phyloP scores from a whole-genome alignment of 2,329 filamentous ascomycete species.

The Pseudogymnoascus sp. region DNA sequence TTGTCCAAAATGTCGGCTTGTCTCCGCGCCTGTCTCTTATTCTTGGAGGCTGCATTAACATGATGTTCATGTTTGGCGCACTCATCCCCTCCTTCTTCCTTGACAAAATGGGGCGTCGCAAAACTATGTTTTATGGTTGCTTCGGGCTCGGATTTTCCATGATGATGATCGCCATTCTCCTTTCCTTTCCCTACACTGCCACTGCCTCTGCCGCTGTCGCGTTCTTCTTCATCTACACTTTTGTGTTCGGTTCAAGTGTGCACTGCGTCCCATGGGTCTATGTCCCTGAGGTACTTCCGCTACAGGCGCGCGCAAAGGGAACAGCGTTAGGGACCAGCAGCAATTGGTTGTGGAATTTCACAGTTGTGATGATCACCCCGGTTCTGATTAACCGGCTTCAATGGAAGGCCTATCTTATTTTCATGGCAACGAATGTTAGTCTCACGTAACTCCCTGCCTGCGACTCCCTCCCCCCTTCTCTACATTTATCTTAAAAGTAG shows the following conservation, averaged over 20 bases:
- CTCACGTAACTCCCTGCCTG: too few species aligned
- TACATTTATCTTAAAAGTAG: too few species aligned
- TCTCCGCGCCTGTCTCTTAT: slow-evolving; percentile 28
- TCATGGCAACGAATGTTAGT: slow-evolving; percentile 39
- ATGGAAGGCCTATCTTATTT: slow-evolving; percentile 48
- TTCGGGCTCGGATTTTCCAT: slow-evolving; percentile 31
- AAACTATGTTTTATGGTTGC: slow-evolving; percentile 38
- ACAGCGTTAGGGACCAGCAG: slow-evolving; percentile 30
- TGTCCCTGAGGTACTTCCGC: slow-evolving; percentile 32
- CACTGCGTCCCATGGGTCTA: slow-evolving; percentile 35
- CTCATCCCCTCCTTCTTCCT: slow-evolving; percentile 31
- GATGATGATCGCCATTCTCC: slow-evolving; percentile 33
- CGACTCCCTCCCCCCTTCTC: too few species aligned
- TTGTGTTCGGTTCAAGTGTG: slow-evolving; percentile 23
- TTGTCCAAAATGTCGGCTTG: slow-evolving; percentile 31
- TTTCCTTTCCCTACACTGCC: slow-evolving; percentile 18
- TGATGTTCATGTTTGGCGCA: slow-evolving; percentile 36
- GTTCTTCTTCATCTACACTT: slow-evolving; percentile 31
- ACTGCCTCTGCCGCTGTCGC: slow-evolving; percentile 28
- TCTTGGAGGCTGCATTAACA: slow-evolving; percentile 32
- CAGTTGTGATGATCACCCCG: slow-evolving; percentile 46
- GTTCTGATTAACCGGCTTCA: slow-evolving; percentile 40
- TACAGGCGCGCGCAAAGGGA: slow-evolving; percentile 30
- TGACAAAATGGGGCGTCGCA: slow-evolving; percentile 35
- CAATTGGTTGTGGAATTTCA: slow-evolving; percentile 34